A percentile compares a stretch with the other conserved stretches of the same genome.
Evolutionary conservation across 768 basidiomycete species (phyloP).

Genomic region (Gelatoporia subvermispora): DNA sequence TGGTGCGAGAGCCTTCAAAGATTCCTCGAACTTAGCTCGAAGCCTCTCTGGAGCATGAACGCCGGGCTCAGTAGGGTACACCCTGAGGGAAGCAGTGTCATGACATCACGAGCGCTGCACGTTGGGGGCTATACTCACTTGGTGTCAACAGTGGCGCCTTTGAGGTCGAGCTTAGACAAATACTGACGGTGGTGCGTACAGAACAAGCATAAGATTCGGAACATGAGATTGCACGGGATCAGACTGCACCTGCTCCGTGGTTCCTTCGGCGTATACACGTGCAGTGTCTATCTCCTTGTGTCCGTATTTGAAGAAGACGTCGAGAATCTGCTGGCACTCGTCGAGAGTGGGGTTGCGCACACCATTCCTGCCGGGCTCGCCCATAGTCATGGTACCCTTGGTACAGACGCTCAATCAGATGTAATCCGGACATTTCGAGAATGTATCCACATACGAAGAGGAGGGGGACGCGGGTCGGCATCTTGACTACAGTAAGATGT

Average conservation of each 20-base stretch:
- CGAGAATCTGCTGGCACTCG: conserved; percentile 41
- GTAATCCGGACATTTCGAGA: not conserved
- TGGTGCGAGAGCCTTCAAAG: conserved; percentile 40
- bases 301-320: conserved; percentile 37
- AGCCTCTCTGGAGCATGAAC: conserved; percentile 37
- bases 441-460: conserved; percentile 28
- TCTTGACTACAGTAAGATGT: conserved; percentile 2
- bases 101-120: not conserved
- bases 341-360: conserved; percentile 31
- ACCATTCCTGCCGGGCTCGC: conserved; percentile 36
- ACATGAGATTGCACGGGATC: too few species aligned
- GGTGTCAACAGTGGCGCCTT: conserved; percentile 40
- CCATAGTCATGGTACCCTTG: conserved; percentile 48
- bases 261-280: conserved; percentile 45
- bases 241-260: conserved; percentile 47
- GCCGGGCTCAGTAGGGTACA: conserved; percentile 37
- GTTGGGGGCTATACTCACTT: conserved; percentile 29
- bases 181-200: too few species aligned
- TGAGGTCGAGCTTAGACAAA: conserved; percentile 37
- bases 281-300: conserved; percentile 48
- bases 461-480: conserved; percentile 34
- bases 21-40: conserved; percentile 40
- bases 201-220: too few species aligned
- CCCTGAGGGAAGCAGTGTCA: conserved; percentile 21
- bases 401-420: not conserved